Conservation (phyloP, 768 basidiomycete genomes). For the Rhizopogon roseolus region DNA sequence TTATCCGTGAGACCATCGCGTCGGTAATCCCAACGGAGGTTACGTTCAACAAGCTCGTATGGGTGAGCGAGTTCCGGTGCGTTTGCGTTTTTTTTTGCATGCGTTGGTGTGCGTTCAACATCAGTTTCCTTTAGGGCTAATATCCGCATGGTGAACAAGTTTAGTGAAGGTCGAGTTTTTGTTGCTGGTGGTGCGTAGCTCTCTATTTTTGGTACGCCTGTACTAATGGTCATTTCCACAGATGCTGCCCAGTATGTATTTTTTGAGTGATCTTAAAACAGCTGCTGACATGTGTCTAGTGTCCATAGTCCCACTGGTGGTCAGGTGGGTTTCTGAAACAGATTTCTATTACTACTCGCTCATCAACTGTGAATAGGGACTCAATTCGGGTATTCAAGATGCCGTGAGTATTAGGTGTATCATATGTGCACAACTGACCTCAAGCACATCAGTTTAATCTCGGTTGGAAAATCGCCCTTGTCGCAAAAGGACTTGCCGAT, state of each 20-base stretch:
- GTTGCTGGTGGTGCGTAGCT: slow-evolving; percentile 9
- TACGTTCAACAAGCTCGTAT: slow-evolving; percentile 1
- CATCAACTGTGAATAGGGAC: slow-evolving; percentile 2
- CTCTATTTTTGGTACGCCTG: background rate
- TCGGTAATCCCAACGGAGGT: background rate
- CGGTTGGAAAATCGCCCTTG: slow-evolving; percentile 26
- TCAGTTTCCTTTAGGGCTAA: slow-evolving; percentile 6
- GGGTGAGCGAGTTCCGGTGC: slow-evolving; percentile 5
- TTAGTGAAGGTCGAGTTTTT: slow-evolving; percentile 11
- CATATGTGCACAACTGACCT: background rate
- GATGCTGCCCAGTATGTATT: slow-evolving; percentile 3
- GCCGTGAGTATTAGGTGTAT: slow-evolving; percentile 4
- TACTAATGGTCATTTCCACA: background rate
- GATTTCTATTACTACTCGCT: background rate
- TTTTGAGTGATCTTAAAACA: no score
- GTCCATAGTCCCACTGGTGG: slow-evolving; percentile 6
- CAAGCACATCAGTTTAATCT: slow-evolving; percentile 18
- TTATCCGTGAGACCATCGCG: background rate
- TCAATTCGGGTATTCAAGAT: slow-evolving; percentile 15
- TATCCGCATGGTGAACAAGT: slow-evolving; percentile 8
- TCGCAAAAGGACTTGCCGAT: slow-evolving; percentile 11
- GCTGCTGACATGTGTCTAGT: background rate
- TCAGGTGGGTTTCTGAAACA: background rate
- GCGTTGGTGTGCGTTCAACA: no score
- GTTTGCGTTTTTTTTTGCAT: background rate